These are phyloP conservation scores for Ceratocystis alfenasii DNA, from an alignment of 2,329 filamentous ascomycete genomes.

Conservation along the genomic window DNA sequence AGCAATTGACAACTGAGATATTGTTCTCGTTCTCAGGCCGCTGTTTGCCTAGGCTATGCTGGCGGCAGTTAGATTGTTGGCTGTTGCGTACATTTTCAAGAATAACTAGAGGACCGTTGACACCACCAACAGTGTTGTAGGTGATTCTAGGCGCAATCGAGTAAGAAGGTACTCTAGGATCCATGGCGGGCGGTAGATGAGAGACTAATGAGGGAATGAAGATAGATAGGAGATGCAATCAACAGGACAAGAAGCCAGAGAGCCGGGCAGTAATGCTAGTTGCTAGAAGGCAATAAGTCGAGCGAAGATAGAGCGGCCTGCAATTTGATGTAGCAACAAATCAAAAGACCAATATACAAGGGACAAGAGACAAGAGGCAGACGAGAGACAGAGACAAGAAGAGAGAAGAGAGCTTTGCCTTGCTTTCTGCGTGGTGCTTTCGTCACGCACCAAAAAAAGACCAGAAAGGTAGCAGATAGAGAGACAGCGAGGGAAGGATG, in stretches of 20 bases:
- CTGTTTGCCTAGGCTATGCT: neutral
- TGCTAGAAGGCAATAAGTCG: too few species aligned
- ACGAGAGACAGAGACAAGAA: neutral
- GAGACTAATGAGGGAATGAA: slow-evolving; percentile 4
- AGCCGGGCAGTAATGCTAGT: neutral
- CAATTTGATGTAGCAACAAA: too few species aligned
- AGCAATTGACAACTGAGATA: neutral
- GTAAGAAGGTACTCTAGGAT: slow-evolving; percentile 49
- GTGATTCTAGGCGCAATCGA: slow-evolving; percentile 53
- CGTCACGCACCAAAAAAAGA: slow-evolving; percentile 2
- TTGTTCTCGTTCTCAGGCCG: too few species aligned
- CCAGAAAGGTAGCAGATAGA: neutral
- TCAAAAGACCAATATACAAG: neutral
- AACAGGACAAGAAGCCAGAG: neutral
- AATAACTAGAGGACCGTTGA: slow-evolving; percentile 96
- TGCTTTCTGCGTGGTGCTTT: slow-evolving; percentile 1
- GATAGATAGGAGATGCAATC: neutral
- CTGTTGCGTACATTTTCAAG: slow-evolving; percentile 67
- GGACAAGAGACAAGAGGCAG: neutral
- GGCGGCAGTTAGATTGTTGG: neutral
- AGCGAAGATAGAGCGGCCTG: too few species aligned
- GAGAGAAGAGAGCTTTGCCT: neutral
- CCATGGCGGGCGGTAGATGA: slow-evolving; percentile 25
- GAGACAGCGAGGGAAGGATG: slow-evolving; percentile 1
- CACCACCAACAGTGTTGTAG: slow-evolving; percentile 97